These are phyloP conservation scores for Amaranthus hypochondriacus DNA, from an alignment of 148 eudicot genomes.

Conservation along the genomic window DNA sequence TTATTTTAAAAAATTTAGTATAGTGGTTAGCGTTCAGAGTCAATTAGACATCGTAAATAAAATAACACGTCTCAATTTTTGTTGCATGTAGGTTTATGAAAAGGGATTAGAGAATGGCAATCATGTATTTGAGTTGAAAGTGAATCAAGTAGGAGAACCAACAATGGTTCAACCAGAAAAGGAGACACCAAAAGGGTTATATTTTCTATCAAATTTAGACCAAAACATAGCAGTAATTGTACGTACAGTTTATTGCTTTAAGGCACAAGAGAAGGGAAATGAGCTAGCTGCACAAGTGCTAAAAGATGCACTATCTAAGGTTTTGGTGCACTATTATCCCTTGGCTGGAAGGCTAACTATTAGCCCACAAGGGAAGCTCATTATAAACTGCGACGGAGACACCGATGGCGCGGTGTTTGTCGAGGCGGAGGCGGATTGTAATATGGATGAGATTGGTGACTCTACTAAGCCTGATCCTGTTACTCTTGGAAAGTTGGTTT, in stretches of 20 bases:
- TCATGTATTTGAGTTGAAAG: constrained; percentile 14
- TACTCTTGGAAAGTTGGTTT: constrained; percentile 41
- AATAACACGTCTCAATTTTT: neutral
- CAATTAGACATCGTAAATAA: no score
- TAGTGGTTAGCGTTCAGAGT: no score
- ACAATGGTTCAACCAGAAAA: constrained; percentile 32
- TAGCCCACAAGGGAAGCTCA: constrained; percentile 44
- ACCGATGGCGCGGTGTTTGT: constrained; percentile 35
- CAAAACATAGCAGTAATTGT: constrained; percentile 47
- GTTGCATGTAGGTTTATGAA: constrained; percentile 24
- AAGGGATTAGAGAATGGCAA: constrained; percentile 19
- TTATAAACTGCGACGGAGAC: constrained; percentile 34
- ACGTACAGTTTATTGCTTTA: constrained; percentile 38
- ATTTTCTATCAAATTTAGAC: constrained; percentile 43
- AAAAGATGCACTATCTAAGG: constrained; percentile 37
- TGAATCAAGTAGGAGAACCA: constrained; percentile 29
- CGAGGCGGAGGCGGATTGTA: constrained; percentile 48
- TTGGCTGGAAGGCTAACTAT: constrained; percentile 46
- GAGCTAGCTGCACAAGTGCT: constrained; percentile 29
- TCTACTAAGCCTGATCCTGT: constrained; percentile 44
- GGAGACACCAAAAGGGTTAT: constrained; percentile 35
- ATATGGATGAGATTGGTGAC: constrained; percentile 39
- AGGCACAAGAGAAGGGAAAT: constrained; percentile 34
- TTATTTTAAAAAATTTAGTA: no score
- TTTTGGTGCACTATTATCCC: constrained; percentile 48